Evolutionary conservation across 257 asterid genomes (phyloP).

Genomic region (Nicotiana otophora): DNA sequence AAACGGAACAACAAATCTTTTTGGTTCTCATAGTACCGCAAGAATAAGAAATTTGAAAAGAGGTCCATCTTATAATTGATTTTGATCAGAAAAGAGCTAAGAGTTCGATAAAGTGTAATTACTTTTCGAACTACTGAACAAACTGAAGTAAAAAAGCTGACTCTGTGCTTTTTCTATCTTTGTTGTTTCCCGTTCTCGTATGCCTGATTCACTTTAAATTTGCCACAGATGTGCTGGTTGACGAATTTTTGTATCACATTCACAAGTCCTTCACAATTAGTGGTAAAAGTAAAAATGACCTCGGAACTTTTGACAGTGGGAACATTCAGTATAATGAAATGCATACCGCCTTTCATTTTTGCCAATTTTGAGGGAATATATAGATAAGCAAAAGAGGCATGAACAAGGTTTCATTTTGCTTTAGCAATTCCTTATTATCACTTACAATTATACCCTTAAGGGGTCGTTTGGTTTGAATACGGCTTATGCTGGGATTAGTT

Average conservation of each 20-base stretch:
- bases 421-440: not conserved
- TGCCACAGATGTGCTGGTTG: not conserved
- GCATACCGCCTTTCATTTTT: not conserved
- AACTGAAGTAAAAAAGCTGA: too few relatives aligned
- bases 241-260: not conserved
- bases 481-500: too few relatives aligned
- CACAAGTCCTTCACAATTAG: too few relatives aligned
- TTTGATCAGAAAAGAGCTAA: too few relatives aligned
- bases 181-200: not conserved
- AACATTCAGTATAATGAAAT: not conserved
- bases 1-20: not conserved
- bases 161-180: too few relatives aligned
- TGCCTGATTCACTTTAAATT: not conserved
- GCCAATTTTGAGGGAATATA: not conserved
- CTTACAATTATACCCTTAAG: not conserved
- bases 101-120: too few relatives aligned
- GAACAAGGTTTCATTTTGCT: not conserved
- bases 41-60: too few relatives aligned
- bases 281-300: not conserved
- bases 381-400: not conserved
- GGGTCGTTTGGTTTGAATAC: too few relatives aligned
- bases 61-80: too few relatives aligned
- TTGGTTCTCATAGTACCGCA: too few relatives aligned
- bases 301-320: not conserved
- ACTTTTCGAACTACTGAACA: too few relatives aligned